A percentile compares a stretch with the other conserved stretches of the same genome.
Conservation (phyloP, 2,329 filamentous ascomycete species). For the Thielaviopsis cerberus region DNA sequence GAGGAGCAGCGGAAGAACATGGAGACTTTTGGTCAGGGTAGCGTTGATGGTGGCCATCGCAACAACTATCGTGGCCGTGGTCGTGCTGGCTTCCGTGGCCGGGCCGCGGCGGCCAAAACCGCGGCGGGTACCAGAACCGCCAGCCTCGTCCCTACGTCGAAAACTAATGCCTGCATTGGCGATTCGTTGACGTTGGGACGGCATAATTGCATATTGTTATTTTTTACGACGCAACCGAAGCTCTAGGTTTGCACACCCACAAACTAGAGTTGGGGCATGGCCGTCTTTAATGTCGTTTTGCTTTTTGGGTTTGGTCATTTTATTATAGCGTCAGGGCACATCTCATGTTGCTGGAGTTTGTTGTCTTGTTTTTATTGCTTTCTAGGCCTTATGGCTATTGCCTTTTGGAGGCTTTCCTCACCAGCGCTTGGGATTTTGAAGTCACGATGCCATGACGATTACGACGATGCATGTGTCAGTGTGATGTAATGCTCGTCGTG, state of each 20-base stretch:
- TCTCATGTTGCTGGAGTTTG: not conserved
- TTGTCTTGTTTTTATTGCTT: not conserved
- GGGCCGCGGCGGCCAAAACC: slow-evolving; percentile 25
- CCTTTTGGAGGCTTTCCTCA: not conserved
- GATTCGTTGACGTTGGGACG: not conserved
- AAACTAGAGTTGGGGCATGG: not conserved
- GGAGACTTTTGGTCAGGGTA: slow-evolving; percentile 93
- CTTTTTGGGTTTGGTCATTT: not conserved
- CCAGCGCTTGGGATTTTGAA: not conserved
- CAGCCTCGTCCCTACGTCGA: slow-evolving; percentile 2
- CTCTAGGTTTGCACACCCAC: not conserved
- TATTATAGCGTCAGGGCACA: not conserved
- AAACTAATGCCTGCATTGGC: not conserved
- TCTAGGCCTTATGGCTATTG: not conserved
- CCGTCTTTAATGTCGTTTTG: not conserved
- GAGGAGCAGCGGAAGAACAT: slow-evolving; percentile 93
- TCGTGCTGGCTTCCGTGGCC: slow-evolving; percentile 39
- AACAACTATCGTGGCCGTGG: slow-evolving; percentile 64
- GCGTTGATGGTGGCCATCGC: slow-evolving; percentile 64
- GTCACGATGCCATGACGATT: not conserved
- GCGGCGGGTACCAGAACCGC: slow-evolving; percentile 16
- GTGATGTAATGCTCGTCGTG: not conserved
- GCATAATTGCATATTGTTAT: not conserved
- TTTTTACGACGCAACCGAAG: not conserved
- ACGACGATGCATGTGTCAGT: not conserved